Conservation (phyloP, 2,329 filamentous ascomycete genomes). For the Talaromyces sp. region DNA sequence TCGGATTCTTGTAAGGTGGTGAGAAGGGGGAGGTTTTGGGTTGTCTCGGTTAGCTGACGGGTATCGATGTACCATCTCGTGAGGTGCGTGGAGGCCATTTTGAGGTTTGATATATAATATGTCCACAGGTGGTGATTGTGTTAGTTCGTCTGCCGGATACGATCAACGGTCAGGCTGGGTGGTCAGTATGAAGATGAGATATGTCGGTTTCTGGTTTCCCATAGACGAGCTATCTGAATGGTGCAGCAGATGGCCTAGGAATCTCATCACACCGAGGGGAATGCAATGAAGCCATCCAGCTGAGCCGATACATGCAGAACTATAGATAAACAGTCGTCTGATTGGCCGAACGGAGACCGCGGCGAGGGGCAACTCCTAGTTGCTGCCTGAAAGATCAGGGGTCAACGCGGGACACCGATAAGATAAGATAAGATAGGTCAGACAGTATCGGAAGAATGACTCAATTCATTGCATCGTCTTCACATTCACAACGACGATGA, state of each 20-base stretch:
- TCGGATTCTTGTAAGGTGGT: constrained; percentile 45
- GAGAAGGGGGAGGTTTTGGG: constrained; percentile 36
- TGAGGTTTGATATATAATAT: neutral
- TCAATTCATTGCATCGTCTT: neutral
- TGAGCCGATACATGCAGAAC: neutral
- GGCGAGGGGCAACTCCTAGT: constrained; percentile 3
- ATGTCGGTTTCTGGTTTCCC: neutral
- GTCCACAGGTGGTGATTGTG: neutral
- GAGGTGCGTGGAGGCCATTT: constrained; percentile 21
- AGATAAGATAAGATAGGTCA: constrained; percentile 6
- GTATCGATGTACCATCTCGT: constrained; percentile 46
- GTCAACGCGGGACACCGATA: neutral
- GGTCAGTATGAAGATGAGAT: neutral
- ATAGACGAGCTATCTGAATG: neutral
- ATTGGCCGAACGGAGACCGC: constrained; percentile 10
- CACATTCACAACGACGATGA: constrained; percentile 21
- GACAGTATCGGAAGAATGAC: neutral
- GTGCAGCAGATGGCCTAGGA: neutral
- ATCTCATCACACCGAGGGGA: neutral
- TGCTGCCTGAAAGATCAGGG: neutral
- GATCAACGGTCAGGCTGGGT: neutral
- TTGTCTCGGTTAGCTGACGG: constrained; percentile 31
- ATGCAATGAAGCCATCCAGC: neutral
- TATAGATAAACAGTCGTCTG: neutral
- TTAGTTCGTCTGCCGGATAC: neutral